Conservation (phyloP, 352 stramenopile genomes). For the Globisporangium canariense region DNA sequence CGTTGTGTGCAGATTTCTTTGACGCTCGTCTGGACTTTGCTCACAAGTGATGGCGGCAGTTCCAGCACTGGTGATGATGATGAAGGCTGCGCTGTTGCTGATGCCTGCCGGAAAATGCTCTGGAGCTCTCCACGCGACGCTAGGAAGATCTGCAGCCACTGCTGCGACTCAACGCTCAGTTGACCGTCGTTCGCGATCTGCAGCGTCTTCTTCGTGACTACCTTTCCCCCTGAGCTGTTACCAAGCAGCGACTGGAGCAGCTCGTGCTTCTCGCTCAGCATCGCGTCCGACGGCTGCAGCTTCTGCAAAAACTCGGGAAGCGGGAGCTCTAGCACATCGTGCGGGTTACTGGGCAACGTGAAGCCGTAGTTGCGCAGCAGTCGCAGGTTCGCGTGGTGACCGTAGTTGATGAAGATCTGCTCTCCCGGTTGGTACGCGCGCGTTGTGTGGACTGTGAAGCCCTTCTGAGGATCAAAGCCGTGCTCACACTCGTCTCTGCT, state of each 20-base stretch:
- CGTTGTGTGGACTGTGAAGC: constrained; percentile 63
- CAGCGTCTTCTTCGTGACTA: constrained; percentile 27
- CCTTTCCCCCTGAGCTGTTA: background rate
- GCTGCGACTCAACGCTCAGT: constrained; percentile 29
- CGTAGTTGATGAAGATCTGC: constrained; percentile 84
- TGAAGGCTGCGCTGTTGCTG: constrained; percentile 7
- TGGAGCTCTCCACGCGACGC: constrained; percentile 42
- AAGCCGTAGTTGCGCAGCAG: constrained; percentile 85
- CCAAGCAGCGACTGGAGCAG: constrained; percentile 29
- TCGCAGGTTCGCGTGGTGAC: constrained; percentile 56
- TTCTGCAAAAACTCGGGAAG: constrained; percentile 38
- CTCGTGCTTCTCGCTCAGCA: constrained; percentile 31
- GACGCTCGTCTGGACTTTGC: constrained; percentile 19
- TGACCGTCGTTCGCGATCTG: constrained; percentile 29
- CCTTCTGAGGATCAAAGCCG: constrained; percentile 47
- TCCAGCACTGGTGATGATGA: constrained; percentile 13
- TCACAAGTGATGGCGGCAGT: constrained; percentile 27
- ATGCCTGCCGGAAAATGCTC: constrained; percentile 33
- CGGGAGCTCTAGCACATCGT: constrained; percentile 39
- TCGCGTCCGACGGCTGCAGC: constrained; percentile 23
- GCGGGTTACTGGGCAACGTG: constrained; percentile 35
- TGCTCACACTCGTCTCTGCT: constrained; percentile 64
- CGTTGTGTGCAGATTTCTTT: constrained; percentile 7
- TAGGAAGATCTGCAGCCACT: constrained; percentile 57
- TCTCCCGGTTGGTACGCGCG: constrained; percentile 52